These are phyloP conservation scores for Daldinia vernicosa DNA, from an alignment of 495 filamentous ascomycete genomes.

Conservation along the genomic window DNA sequence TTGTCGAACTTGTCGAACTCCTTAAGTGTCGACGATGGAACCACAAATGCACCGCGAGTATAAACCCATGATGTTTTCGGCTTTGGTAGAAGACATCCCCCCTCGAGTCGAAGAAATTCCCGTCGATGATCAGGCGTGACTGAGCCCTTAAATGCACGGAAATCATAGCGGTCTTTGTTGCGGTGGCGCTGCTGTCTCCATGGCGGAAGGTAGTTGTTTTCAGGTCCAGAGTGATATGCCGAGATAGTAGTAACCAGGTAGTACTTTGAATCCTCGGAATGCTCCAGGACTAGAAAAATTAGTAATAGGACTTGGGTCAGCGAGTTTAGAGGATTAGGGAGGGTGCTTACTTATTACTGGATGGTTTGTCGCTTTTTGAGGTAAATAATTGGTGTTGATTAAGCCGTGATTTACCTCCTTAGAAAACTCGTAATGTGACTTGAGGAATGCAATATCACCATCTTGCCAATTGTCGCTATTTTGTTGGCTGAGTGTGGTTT, in stretches of 20 bases:
- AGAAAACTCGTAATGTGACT: slow-evolving; percentile 16
- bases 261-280: slow-evolving; percentile 20
- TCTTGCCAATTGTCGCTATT: slow-evolving; percentile 28
- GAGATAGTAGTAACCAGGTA: slow-evolving; percentile 47
- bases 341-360: slow-evolving; percentile 41
- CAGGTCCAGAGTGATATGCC: slow-evolving; percentile 39
- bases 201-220: slow-evolving; percentile 42
- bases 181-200: slow-evolving; percentile 42
- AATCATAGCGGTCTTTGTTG: slow-evolving; percentile 25
- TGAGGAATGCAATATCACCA: slow-evolving; percentile 48
- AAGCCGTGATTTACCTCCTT: slow-evolving; percentile 14
- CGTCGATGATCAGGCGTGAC: neutral
- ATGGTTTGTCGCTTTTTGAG: slow-evolving; percentile 37
- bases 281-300: slow-evolving; percentile 27
- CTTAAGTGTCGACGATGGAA: slow-evolving; percentile 33
- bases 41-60: slow-evolving; percentile 33
- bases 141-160: slow-evolving; percentile 46
- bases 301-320: neutral
- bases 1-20: slow-evolving; percentile 37
- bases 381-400: slow-evolving; percentile 32
- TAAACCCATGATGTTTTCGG: slow-evolving; percentile 47
- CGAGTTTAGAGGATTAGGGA: neutral
- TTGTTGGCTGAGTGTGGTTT: neutral
- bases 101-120: slow-evolving; percentile 35
- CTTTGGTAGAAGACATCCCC: slow-evolving; percentile 39